Evolutionary conservation across 495 filamentous ascomycete genomes (phyloP).

Genomic region (Lasiosphaeria hispida): DNA sequence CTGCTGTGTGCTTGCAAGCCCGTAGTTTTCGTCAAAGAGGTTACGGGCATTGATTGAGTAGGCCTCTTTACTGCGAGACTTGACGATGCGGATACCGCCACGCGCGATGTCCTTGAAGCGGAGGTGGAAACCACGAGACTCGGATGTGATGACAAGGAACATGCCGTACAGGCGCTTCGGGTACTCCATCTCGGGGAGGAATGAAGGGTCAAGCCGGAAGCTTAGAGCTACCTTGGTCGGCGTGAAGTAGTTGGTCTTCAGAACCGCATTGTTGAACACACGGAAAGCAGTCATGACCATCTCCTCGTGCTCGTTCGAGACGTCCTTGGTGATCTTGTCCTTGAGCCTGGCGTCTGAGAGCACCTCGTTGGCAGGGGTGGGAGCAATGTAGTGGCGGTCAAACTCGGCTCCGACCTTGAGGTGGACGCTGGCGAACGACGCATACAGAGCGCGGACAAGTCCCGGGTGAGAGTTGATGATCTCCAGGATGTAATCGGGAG

Average conservation of each 20-base stretch:
- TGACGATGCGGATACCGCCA: conserved; percentile 97
- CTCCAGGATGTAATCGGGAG: conserved; percentile 93
- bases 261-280: conserved; percentile 82
- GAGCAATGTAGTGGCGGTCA: conserved; percentile 70
- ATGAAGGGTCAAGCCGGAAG: conserved; percentile 86
- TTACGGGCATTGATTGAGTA: conserved; percentile 95
- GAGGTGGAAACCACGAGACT: conserved; percentile 95
- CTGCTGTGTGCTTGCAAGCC: conserved; percentile 96
- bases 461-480: conserved; percentile 92
- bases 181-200: conserved; percentile 89
- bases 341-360: conserved; percentile 76
- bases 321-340: conserved; percentile 75
- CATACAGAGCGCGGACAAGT: conserved; percentile 82
- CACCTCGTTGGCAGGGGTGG: conserved; percentile 64
- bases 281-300: conserved; percentile 98
- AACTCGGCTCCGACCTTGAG: conserved; percentile 78
- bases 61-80: conserved; percentile 89
- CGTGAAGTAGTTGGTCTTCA: conserved; percentile 99
- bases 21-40: conserved; percentile 98
- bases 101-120: conserved; percentile 97
- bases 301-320: conserved; percentile 90
- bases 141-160: conserved; percentile 96
- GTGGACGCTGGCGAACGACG: conserved; percentile 88
- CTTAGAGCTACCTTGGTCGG: conserved; percentile 97
- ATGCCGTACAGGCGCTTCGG: conserved; percentile 93